Base-by-base conservation (phyloP, 129 eudicot genomes). In the Tagetes patula region DNA sequence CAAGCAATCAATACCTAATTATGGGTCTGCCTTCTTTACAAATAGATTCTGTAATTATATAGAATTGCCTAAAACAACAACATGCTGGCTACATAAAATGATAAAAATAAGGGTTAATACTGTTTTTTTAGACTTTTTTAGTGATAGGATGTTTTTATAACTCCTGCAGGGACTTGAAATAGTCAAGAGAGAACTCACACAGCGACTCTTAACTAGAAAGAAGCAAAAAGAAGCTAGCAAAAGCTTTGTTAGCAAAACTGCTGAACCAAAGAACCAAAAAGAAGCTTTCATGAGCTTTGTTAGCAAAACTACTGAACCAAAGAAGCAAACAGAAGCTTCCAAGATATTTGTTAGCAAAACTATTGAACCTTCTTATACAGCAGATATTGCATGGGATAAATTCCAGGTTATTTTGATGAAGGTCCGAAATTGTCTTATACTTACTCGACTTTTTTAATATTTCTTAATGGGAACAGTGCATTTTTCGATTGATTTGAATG, bases 331-430 rank as follows among this genome's bases (percentile, higher is more conserved):
- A 20, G 27, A 20, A 20, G 27, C 27, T 20, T 20, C 27, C 27
- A 20, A 20, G 27, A 20, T 20, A 20, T 20, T 20, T 20, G 27
- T 20, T 20, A 20, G 27, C 27, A 20, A 20, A 20, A 20, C 27
- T 20, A 20, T 20, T 20, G 27, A 20, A 20, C 27, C 27, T 20
- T 70, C 84, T 46, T 53, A 84, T 38, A 71, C 87, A 27, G 82
- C 87, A n/a, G 88, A 83, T 45, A 83, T 76, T 63, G 94, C 87
- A 4, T 64, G 82, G 84, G 84, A 87, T 8, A 81, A 80, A 78
- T 82, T 74, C 72, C 89, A 82, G 59, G 34, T 78, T 13, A 68
- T 87, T 64, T 72, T 82, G 32, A 70, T 71, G 74, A 85, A 87
- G 94, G 94, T 87, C 6, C 43, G 47, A 54, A 5, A n/a, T 74